Evolutionary conservation across 306 rosid genomes (phyloP).

Genomic region (Amphicarpaea edgeworthii): DNA sequence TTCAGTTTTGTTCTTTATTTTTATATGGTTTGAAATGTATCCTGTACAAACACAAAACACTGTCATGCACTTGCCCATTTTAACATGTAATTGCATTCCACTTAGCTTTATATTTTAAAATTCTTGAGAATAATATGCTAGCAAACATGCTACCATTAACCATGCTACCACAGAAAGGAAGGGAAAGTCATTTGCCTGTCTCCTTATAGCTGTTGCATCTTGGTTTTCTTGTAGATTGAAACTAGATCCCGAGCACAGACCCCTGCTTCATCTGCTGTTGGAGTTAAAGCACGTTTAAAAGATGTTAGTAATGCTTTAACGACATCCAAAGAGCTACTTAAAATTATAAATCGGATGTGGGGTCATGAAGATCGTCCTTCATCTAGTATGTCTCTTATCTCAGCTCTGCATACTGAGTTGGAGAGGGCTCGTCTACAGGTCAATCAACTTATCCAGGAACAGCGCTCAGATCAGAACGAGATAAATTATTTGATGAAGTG

Average conservation of each 20-base stretch:
- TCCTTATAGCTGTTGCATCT: slow-evolving; percentile 27
- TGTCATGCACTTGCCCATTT: neutral
- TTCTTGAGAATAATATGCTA: slow-evolving; percentile 23
- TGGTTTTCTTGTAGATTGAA: slow-evolving; percentile 70
- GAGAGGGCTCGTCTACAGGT: slow-evolving; percentile 94
- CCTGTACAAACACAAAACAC: neutral
- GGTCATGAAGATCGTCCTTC: slow-evolving; percentile 92
- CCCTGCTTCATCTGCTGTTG: slow-evolving; percentile 65
- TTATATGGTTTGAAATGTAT: slow-evolving; percentile 1
- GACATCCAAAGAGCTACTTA: slow-evolving; percentile 92
- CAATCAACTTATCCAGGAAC: slow-evolving; percentile 93
- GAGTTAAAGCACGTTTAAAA: slow-evolving; percentile 76
- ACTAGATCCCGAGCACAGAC: slow-evolving; percentile 84
- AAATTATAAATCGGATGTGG: slow-evolving; percentile 92
- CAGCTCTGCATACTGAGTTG: slow-evolving; percentile 92
- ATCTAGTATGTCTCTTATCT: slow-evolving; percentile 86
- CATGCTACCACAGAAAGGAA: too few species aligned
- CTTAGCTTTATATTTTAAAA: neutral
- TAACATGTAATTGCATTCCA: neutral
- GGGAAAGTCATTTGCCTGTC: neutral
- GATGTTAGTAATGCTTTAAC: slow-evolving; percentile 90
- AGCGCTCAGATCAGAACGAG: slow-evolving; percentile 80
- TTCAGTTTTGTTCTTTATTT: slow-evolving; percentile 8
- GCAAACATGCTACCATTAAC: too few species aligned
- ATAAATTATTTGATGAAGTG: slow-evolving; percentile 85